Base-by-base conservation (phyloP, 179 eudicot genomes). In the Patellifolia procumbens region DNA sequence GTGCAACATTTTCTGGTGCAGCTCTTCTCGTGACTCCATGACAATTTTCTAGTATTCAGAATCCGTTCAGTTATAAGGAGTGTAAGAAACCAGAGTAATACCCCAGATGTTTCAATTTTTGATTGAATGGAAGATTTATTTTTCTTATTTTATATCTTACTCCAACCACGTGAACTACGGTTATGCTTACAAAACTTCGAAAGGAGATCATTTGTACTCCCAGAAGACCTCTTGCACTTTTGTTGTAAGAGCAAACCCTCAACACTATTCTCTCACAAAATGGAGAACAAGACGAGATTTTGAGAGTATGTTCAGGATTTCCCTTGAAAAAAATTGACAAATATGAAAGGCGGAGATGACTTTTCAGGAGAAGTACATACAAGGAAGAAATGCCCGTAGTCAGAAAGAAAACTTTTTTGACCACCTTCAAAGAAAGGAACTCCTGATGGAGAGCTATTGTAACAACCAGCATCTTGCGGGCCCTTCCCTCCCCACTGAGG, bases 331-430 rank as follows among this genome's bases (percentile, higher is more conserved):
- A 68, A 6, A 45, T 10, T 5, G 28, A 19, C 53, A 78, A 45
- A 66, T 37, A 39, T 34, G 53, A 34, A 64, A 12, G 52, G 60
- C 29, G 22, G 56, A 71, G 67, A 62, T 63, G 53, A 56, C 39
- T 56, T 72, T 75, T 49, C 34, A 80, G 82, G 72, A 81, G 77
- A 79, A 79, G 80, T 75, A 81, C 91, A 73, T 85, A 88, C 91
- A 45, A 88, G 92, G 83, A 88, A 88, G 82, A 88, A 88, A 67
- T 79, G 85, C 51, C 92, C 90, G 64, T 85, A 88, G 46, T 88
- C 92, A 71, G 90, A 87, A 68, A 86, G 85, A 76, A 86, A 88
- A 77, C 87, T 80, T 58, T 84, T 82, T 53, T 80, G 83, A 39
- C 92, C 90, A 65, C 74, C 84, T 82, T 77, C 85, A 79, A 88